Conservation (phyloP, 345 rosid genomes). For the Ceriops tagal region DNA sequence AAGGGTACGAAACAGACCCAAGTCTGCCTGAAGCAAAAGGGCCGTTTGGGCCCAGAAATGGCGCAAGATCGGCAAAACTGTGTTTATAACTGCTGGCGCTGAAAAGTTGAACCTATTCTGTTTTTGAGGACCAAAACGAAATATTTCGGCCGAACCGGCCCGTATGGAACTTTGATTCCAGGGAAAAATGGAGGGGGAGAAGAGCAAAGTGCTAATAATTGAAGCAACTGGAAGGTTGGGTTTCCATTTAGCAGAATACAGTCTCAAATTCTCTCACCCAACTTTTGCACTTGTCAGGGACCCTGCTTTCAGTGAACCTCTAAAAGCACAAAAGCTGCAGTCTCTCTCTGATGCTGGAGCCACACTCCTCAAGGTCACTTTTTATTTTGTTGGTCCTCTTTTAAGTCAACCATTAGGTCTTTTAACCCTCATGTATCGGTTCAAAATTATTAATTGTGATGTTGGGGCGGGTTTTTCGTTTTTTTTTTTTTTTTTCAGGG, state of each 20-base stretch:
- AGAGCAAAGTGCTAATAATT: constrained; percentile 61
- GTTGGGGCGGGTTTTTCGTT: neutral
- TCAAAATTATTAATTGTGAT: neutral
- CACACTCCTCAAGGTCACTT: constrained; percentile 49
- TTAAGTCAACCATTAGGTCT: too few species aligned
- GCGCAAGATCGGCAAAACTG: too few species aligned
- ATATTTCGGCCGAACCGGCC: too few species aligned
- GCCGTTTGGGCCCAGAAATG: too few species aligned
- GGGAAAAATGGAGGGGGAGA: constrained; percentile 23
- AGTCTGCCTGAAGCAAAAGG: too few species aligned
- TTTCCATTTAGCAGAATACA: constrained; percentile 44
- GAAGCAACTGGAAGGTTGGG: constrained; percentile 78
- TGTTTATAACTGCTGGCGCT: too few species aligned
- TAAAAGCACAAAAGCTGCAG: constrained; percentile 38
- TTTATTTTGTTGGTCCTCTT: neutral
- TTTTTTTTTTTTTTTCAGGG: constrained; percentile 41
- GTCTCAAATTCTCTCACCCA: constrained; percentile 48
- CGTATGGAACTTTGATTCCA: neutral
- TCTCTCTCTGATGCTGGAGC: constrained; percentile 52
- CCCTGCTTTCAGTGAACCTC: constrained; percentile 44
- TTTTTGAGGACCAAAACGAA: too few species aligned
- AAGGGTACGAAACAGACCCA: too few species aligned
- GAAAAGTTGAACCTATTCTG: too few species aligned
- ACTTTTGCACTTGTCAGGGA: constrained; percentile 58
- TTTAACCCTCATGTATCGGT: neutral